Evolutionary conservation across 1,284 basidiomycete species (phyloP).

Genomic region (Wallemia ichthyophaga): DNA sequence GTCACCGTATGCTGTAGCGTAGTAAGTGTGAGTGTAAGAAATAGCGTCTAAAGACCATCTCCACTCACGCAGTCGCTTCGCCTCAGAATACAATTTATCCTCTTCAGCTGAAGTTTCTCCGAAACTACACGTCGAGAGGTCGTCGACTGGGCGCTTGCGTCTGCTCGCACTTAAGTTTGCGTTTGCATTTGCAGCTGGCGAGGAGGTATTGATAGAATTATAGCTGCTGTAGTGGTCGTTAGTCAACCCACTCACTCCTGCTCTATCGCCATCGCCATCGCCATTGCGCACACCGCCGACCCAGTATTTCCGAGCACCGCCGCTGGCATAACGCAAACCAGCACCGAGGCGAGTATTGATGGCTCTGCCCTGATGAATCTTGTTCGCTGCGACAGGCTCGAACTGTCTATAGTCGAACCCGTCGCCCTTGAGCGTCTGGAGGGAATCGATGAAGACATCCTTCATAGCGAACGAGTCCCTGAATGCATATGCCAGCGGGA

Average conservation of each 20-base stretch:
- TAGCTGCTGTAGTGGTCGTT: slow-evolving; percentile 2
- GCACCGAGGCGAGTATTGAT: slow-evolving; percentile 55
- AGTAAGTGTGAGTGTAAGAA: no score
- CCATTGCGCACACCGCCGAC: slow-evolving; percentile 8
- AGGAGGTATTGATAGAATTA: slow-evolving; percentile 1
- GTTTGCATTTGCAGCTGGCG: no score
- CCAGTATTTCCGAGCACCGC: slow-evolving; percentile 32
- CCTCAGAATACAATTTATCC: not conserved
- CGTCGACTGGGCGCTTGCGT: not conserved
- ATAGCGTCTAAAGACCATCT: not conserved
- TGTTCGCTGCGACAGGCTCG: slow-evolving; percentile 62
- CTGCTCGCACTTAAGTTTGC: no score
- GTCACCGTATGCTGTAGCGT: slow-evolving; percentile 35
- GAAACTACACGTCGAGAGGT: not conserved
- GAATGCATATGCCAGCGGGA: slow-evolving; percentile 59
- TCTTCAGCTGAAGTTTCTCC: not conserved
- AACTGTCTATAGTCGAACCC: slow-evolving; percentile 87
- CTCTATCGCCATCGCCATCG: slow-evolving; percentile 1
- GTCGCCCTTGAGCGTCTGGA: slow-evolving; percentile 51
- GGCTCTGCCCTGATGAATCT: slow-evolving; percentile 57
- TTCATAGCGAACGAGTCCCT: slow-evolving; percentile 57
- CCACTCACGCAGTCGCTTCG: not conserved
- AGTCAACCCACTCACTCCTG: slow-evolving; percentile 2
- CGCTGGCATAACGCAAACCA: slow-evolving; percentile 62
- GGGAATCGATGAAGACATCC: slow-evolving; percentile 64